Conservation (phyloP, 228 moss, liverwort and hornwort genomes). For the Sphagnum fallax region DNA sequence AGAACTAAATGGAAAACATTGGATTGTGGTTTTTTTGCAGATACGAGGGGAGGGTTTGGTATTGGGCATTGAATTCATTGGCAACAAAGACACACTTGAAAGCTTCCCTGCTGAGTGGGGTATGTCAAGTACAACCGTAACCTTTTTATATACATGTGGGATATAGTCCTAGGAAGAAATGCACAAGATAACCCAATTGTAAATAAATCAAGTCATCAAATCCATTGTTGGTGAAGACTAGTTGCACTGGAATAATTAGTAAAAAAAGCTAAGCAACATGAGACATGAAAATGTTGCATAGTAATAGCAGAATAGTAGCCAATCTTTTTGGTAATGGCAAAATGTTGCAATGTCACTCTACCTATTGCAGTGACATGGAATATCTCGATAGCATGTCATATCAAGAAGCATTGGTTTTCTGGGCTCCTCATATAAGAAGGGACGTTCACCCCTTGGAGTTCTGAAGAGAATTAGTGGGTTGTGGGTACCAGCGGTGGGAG, state of each 20-base stretch:
- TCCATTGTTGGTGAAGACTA: neutral
- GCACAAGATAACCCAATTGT: neutral
- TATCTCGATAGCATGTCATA: no score
- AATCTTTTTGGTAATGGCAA: no score
- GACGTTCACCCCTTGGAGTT: no score
- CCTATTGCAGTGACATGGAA: no score
- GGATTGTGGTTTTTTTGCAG: constrained; percentile 19
- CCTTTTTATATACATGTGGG: neutral
- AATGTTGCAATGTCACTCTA: no score
- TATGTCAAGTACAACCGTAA: constrained; percentile 10
- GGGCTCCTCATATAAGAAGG: no score
- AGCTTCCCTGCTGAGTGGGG: constrained; percentile 79
- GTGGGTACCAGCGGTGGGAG: constrained; percentile 52
- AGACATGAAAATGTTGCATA: no score
- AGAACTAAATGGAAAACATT: no score
- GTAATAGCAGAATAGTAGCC: no score
- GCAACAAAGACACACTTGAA: constrained; percentile 67
- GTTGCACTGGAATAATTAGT: neutral
- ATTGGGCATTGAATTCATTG: constrained; percentile 79
- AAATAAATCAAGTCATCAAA: neutral
- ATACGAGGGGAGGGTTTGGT: constrained; percentile 82
- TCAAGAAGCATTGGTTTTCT: no score
- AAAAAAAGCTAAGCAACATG: neutral
- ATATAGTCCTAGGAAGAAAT: neutral
- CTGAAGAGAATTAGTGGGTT: neutral